Conservation (phyloP, 2,329 filamentous ascomycete genomes). For the Pyrenophora teres region DNA sequence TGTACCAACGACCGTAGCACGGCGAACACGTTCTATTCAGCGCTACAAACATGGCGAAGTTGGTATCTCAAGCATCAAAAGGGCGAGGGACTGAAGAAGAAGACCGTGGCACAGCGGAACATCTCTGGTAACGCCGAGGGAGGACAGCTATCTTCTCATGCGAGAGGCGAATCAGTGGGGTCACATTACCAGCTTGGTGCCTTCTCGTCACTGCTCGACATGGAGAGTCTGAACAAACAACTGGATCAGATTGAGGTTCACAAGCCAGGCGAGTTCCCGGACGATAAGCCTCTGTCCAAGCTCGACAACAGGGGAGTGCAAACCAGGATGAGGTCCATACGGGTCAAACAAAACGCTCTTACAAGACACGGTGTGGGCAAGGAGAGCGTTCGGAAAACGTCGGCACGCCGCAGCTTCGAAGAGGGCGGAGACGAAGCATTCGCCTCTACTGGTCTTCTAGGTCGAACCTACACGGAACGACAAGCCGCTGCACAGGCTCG, state of each 20-base stretch:
- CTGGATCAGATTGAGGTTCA: conserved; percentile 32
- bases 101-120: conserved; percentile 35
- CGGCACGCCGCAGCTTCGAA: conserved; percentile 27
- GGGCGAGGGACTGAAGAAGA: conserved; percentile 58
- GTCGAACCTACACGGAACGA: conserved; percentile 56
- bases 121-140: conserved; percentile 22
- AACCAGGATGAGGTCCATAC: conserved; percentile 44
- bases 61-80: conserved; percentile 85
- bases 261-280: conserved; percentile 32
- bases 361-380: conserved; percentile 25
- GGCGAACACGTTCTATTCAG: conserved; percentile 71
- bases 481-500: conserved; percentile 48
- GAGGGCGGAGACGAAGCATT: conserved; percentile 50
- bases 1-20: conserved; percentile 72
- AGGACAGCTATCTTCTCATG: conserved; percentile 28
- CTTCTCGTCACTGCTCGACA: conserved; percentile 70
- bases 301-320: conserved; percentile 38
- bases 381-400: conserved; percentile 25
- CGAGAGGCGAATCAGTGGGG: conserved; percentile 48
- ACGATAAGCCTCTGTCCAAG: conserved; percentile 31
- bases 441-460: conserved; percentile 53
- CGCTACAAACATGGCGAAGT: conserved; percentile 81
- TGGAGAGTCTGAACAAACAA: conserved; percentile 60
- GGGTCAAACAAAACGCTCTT: conserved; percentile 46
- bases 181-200: conserved; percentile 66